Conservation (phyloP, 2,329 filamentous ascomycete genomes). For the Aulographum hederae region DNA sequence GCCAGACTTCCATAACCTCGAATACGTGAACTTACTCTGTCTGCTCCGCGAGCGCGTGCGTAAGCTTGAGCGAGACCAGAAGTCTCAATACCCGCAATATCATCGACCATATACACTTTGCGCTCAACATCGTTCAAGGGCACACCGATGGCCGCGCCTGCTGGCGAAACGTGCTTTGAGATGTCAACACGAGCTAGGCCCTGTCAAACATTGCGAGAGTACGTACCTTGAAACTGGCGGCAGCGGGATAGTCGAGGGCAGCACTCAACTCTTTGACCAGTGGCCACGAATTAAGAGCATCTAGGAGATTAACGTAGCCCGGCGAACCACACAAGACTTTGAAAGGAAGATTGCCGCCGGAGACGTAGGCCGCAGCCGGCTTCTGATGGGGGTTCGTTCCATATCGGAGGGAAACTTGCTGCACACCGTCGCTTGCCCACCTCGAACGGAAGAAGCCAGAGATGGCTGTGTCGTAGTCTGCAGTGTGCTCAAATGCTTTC, state of each 20-base stretch:
- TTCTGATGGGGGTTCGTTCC: slow-evolving; percentile 98
- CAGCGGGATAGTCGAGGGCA: slow-evolving; percentile 72
- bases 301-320: slow-evolving; percentile 93
- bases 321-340: slow-evolving; percentile 79
- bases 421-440: slow-evolving; percentile 68
- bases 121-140: slow-evolving; percentile 74
- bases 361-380: slow-evolving; percentile 70
- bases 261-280: slow-evolving; percentile 90
- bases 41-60: slow-evolving; percentile 82
- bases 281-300: slow-evolving; percentile 92
- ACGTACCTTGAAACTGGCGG: slow-evolving; percentile 97
- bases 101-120: slow-evolving; percentile 97
- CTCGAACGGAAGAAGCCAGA: slow-evolving; percentile 95
- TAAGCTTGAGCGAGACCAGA: slow-evolving; percentile 87
- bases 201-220: neutral
- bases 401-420: slow-evolving; percentile 77
- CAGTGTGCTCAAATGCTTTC: slow-evolving; percentile 97
- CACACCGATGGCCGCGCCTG: slow-evolving; percentile 84
- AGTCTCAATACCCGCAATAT: slow-evolving; percentile 73
- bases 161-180: slow-evolving; percentile 96
- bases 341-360: slow-evolving; percentile 66
- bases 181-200: neutral
- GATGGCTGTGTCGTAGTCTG: slow-evolving; percentile 90
- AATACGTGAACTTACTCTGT: slow-evolving; percentile 39
- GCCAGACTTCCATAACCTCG: no score